These are phyloP conservation scores for Volvox africanus DNA, from an alignment of 139 green algal species.

Conservation along the genomic window DNA sequence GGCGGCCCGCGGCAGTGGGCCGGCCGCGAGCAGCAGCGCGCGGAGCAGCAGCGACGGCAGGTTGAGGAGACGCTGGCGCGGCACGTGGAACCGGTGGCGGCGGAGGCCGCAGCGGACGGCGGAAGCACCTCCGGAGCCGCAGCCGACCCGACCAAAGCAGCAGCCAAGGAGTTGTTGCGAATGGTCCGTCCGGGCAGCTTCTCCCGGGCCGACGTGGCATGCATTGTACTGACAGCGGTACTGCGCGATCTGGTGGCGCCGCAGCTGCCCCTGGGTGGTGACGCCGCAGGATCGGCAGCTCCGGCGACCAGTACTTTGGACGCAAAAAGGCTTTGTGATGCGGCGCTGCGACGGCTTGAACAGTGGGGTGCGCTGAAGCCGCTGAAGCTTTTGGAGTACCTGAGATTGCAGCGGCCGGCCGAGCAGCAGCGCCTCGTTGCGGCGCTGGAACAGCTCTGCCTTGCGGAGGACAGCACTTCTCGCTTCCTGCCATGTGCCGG, in stretches of 20 bases:
- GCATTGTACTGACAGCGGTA: not conserved
- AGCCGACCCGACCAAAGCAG: not conserved
- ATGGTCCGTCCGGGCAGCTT: not conserved
- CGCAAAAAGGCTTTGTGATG: not conserved
- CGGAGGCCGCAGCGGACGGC: not conserved
- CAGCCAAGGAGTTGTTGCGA: not conserved
- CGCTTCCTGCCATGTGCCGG: not conserved
- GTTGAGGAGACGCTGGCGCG: constrained; percentile 23
- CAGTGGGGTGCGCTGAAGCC: constrained; percentile 40
- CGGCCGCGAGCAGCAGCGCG: not conserved
- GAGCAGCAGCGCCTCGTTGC: constrained; percentile 30
- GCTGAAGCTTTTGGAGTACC: constrained; percentile 33
- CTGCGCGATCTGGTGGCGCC: constrained; percentile 23
- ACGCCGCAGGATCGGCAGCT: not conserved
- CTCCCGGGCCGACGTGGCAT: not conserved
- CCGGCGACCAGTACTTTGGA: not conserved
- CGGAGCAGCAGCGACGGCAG: not conserved
- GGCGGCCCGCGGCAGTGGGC: constrained; percentile 36
- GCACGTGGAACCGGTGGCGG: constrained; percentile 24
- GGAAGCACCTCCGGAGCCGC: not conserved
- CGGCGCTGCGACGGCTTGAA: constrained; percentile 16
- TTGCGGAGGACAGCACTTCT: not conserved
- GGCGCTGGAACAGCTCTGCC: constrained; percentile 28
- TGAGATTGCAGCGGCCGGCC: constrained; percentile 1
- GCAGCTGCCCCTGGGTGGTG: not conserved